Percentiles rank a stretch among this genome's conserved stretches.
These are phyloP conservation scores for Agarophyton chilense DNA, from an alignment of 23 red algal species.

Conservation along the genomic window DNA sequence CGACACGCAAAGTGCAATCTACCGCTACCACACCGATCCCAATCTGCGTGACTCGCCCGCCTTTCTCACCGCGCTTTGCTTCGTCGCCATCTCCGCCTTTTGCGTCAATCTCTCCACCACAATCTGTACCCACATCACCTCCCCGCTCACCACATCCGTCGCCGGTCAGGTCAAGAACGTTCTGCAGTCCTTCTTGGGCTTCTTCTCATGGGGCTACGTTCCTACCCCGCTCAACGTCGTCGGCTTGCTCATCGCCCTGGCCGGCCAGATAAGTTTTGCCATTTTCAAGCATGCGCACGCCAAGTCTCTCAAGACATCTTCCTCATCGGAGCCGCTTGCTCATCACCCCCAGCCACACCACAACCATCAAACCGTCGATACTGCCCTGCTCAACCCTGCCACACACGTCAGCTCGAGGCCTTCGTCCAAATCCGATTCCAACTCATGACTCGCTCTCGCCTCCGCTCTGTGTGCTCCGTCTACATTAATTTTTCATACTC, in stretches of 20 bases:
- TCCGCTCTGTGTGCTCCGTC: neutral
- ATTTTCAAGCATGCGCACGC: conserved; percentile 59
- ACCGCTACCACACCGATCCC: conserved; percentile 29
- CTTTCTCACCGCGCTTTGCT: conserved; percentile 73
- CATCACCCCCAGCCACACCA: neutral
- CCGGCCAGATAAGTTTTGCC: conserved; percentile 68
- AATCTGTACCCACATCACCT: conserved; percentile 73
- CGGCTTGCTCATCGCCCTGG: conserved; percentile 67
- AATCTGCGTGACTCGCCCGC: conserved; percentile 42
- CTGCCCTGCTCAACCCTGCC: neutral
- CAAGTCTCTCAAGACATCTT: neutral
- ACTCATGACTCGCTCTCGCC: neutral
- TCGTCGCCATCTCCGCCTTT: conserved; percentile 87
- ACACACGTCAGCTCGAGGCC: neutral
- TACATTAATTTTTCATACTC: neutral
- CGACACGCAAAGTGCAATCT: conserved; percentile 46
- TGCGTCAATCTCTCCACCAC: conserved; percentile 81
- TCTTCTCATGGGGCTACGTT: conserved; percentile 80
- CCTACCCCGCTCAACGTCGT: conserved; percentile 72
- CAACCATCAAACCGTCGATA: neutral
- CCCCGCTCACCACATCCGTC: conserved; percentile 77
- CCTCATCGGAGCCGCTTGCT: neutral
- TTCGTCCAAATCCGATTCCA: neutral
- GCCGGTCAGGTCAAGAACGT: conserved; percentile 82
- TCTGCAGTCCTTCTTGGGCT: conserved; percentile 68